Conservation (phyloP, 306 rosid species). For the Citrullus mucosospermus region DNA sequence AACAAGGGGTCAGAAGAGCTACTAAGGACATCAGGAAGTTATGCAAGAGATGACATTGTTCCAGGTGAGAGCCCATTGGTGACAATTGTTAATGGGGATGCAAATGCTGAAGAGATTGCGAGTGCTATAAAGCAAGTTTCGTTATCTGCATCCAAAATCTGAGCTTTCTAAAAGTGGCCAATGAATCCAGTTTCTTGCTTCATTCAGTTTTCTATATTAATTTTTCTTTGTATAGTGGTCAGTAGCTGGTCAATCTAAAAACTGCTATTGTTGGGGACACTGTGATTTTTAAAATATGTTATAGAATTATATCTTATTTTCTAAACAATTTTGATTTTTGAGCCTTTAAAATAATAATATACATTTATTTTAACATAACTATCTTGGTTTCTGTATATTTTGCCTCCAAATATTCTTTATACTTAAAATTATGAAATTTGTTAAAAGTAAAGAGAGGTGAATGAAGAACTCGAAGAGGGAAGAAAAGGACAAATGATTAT, state of each 20-base stretch:
- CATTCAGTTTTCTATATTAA: neutral
- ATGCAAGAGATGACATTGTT: constrained; percentile 50
- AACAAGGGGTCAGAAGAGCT: constrained; percentile 45
- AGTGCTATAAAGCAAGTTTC: constrained; percentile 29
- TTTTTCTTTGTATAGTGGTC: neutral
- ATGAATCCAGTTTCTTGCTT: neutral
- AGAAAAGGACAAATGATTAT: too few species aligned
- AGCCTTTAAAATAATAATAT: too few species aligned
- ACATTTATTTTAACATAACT: too few species aligned
- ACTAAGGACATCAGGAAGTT: constrained; percentile 67
- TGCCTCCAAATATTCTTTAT: too few species aligned
- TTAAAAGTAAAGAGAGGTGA: too few species aligned
- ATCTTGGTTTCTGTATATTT: too few species aligned
- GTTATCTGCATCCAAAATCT: constrained; percentile 22
- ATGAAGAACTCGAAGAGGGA: too few species aligned
- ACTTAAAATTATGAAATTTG: too few species aligned
- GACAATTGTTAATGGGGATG: constrained; percentile 10
- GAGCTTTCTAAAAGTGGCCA: neutral
- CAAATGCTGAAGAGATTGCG: constrained; percentile 27
- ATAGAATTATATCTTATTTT: neutral
- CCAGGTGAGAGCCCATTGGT: constrained; percentile 56
- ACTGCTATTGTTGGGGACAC: neutral
- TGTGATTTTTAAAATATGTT: too few species aligned
- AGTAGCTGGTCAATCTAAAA: neutral
- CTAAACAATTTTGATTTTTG: neutral